These are phyloP conservation scores for Daedaleopsis sinensis DNA, from an alignment of 768 basidiomycete species.

Conservation along the genomic window DNA sequence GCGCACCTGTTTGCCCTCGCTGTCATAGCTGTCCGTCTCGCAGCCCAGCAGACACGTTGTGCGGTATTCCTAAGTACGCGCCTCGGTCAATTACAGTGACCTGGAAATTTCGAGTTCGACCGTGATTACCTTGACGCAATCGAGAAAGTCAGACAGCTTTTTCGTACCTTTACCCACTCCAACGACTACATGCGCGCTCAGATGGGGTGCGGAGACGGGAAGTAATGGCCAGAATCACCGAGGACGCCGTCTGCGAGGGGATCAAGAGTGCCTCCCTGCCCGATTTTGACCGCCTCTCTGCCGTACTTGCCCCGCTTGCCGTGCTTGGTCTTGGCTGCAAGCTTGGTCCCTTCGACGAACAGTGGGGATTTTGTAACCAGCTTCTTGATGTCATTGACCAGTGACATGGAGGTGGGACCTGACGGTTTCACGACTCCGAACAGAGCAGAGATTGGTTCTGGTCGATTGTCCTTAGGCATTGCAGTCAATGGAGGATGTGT, in stretches of 20 bases:
- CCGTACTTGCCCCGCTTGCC: constrained; percentile 37
- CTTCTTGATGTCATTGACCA: constrained; percentile 83
- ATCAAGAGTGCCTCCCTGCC: constrained; percentile 94
- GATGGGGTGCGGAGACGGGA: neutral
- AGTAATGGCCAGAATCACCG: constrained; percentile 18
- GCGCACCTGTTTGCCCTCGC: constrained; percentile 81
- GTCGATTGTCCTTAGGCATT: constrained; percentile 70
- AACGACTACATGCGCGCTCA: constrained; percentile 57
- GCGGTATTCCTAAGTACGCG: constrained; percentile 74
- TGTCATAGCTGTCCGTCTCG: constrained; percentile 94
- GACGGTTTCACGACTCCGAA: constrained; percentile 93
- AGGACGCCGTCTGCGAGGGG: constrained; percentile 85
- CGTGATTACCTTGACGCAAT: constrained; percentile 75
- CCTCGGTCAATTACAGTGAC: constrained; percentile 5
- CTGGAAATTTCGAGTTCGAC: constrained; percentile 33
- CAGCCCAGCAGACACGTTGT: constrained; percentile 91
- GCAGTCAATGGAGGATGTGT: neutral
- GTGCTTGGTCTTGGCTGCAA: constrained; percentile 44
- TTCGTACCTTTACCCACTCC: constrained; percentile 92
- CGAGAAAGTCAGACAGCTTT: constrained; percentile 77
- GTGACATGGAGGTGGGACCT: constrained; percentile 89
- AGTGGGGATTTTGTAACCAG: constrained; percentile 77
- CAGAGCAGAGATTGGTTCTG: constrained; percentile 73
- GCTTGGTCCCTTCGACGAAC: constrained; percentile 65
- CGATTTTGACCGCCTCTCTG: constrained; percentile 70